Percentiles rank a stretch among this genome's conserved stretches.
These are phyloP conservation scores for Cladophialophora bantiana DNA, from an alignment of 2,329 filamentous ascomycete species.

Conservation along the genomic window DNA sequence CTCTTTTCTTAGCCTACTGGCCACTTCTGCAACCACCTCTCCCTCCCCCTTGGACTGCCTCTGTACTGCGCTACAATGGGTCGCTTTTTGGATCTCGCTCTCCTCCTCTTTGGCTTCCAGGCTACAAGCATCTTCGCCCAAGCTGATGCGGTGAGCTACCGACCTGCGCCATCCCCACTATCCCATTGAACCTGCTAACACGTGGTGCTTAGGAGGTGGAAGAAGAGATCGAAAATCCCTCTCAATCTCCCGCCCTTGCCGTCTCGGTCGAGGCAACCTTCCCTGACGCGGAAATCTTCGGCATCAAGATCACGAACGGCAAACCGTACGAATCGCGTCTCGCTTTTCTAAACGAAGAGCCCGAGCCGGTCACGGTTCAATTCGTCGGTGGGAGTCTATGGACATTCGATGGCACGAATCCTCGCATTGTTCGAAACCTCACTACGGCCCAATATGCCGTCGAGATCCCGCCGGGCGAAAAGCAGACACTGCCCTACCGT, in stretches of 20 bases:
- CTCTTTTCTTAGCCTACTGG: conserved; percentile 17
- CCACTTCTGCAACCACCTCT: conserved; percentile 16
- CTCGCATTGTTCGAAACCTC: conserved; percentile 79
- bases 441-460: conserved; percentile 77
- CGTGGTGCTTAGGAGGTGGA: conserved; percentile 55
- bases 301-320: conserved; percentile 94
- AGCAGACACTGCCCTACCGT: conserved; percentile 66
- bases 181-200: conserved; percentile 17
- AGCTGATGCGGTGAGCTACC: conserved; percentile 48
- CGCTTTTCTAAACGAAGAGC: conserved; percentile 84
- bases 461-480: conserved; percentile 76
- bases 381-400: conserved; percentile 78
- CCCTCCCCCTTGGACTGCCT: conserved; percentile 19
- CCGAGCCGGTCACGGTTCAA: conserved; percentile 73
- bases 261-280: conserved; percentile 66
- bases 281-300: conserved; percentile 79
- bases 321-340: conserved; percentile 82
- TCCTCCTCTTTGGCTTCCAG: conserved; percentile 75
- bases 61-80: conserved; percentile 64
- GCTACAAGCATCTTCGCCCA: conserved; percentile 70
- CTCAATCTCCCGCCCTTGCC: conserved; percentile 65
- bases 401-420: conserved; percentile 61
- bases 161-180: conserved; percentile 37
- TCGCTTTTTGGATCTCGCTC: conserved; percentile 73
- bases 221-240: conserved; percentile 70